Base-by-base conservation (phyloP, 371 early-diverging fungal species). In the Massospora cicadina region DNA sequence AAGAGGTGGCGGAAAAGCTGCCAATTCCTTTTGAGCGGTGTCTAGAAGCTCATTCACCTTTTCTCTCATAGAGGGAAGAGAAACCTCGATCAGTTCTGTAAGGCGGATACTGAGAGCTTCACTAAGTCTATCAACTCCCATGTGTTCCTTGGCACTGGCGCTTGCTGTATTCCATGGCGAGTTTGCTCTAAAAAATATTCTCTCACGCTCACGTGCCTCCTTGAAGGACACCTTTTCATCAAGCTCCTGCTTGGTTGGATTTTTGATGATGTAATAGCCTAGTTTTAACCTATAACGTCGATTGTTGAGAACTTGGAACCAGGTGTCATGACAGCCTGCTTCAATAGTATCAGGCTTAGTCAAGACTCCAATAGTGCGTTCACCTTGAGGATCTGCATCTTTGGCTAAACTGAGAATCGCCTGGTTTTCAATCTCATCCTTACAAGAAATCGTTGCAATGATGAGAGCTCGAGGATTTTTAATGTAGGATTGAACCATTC, bases 331-430 rank as follows among this genome's bases (percentile, higher is more conserved):
- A 5, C 72, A 70, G 0, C 72, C 75, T 1, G 66, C 30, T 66
- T 78, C 79, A 58, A 78, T 77, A 2, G 75, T 76, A 65, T 78
- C 79, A 1, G 78, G 77, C 67, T 79, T 79, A 10, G 79, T 78
- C 29, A 79, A 65, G 26, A 79, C 78, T 21, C 77, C 78, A 7
- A 79, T 67, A 1, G 79, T 78, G 2, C 79, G 67, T 32, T 57
- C 57, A 13, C 78, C 78, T 12, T 57, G 28, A 0, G 74, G 73
- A 67, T 79, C 79, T 0, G 72, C 76, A 27, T 73, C 69, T 30
- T 71, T 68, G 17, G 76, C 73, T 65, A 75, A 65, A 33, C 67
- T 69, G 17, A 77, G 60, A 33, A 77, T 69, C 1, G 73, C 79
- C 69, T 71, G 76, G 64, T 77, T 78, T 30, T 77, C 76, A 25